These are phyloP conservation scores for Trametes villosa DNA, from an alignment of 768 basidiomycete genomes.

Conservation along the genomic window DNA sequence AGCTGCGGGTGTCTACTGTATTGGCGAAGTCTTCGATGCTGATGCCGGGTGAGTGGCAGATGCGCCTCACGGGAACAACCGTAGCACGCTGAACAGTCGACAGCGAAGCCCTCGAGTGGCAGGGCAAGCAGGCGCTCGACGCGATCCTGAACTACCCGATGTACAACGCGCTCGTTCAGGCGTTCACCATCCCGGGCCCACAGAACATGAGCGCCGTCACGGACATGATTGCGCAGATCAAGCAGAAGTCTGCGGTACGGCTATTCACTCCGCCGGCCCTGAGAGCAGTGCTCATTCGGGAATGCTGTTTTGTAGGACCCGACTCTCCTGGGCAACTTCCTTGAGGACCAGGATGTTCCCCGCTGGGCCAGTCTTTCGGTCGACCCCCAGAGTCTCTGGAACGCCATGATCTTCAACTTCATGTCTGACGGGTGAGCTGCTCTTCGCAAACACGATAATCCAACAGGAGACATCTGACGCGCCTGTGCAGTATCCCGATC, in stretches of 20 bases:
- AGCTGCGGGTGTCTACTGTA: constrained; percentile 83
- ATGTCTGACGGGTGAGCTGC: constrained; percentile 65
- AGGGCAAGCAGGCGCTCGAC: constrained; percentile 65
- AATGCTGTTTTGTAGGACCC: constrained; percentile 32
- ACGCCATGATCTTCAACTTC: constrained; percentile 75
- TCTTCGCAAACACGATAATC: neutral
- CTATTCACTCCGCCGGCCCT: no score
- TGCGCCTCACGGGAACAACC: neutral
- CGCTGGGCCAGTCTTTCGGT: constrained; percentile 75
- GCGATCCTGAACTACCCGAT: constrained; percentile 75
- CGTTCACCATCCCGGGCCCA: constrained; percentile 73
- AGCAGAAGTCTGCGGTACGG: constrained; percentile 52
- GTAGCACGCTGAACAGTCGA: neutral
- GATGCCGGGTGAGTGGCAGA: constrained; percentile 52
- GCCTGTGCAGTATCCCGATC: constrained; percentile 60
- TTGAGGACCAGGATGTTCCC: constrained; percentile 79
- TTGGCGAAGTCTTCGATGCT: constrained; percentile 76
- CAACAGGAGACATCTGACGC: neutral
- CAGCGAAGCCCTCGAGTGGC: constrained; percentile 60
- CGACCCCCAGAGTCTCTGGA: constrained; percentile 74
- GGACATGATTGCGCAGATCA: constrained; percentile 55
- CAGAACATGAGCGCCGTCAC: constrained; percentile 62
- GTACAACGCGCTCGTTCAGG: constrained; percentile 63
- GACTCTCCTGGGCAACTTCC: constrained; percentile 67
- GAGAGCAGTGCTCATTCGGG: neutral